phyloP scores from a whole-genome alignment of 1,284 basidiomycete genomes.

The Grifola frondosa region DNA sequence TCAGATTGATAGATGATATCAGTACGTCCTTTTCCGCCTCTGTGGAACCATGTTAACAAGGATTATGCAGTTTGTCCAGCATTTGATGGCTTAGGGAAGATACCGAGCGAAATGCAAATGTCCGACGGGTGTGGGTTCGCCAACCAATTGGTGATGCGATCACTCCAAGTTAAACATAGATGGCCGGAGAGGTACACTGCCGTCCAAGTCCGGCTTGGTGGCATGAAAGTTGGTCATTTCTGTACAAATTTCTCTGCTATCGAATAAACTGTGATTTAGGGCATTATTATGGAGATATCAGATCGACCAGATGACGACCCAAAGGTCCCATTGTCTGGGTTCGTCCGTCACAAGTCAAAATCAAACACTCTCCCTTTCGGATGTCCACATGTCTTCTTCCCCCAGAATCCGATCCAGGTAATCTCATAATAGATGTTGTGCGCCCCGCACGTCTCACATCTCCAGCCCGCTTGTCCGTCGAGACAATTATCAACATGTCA shows the following conservation, averaged over 20 bases:
- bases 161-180: conserved; percentile 24
- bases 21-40: conserved; percentile 19
- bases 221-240: conserved; percentile 29
- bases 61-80: conserved; percentile 24
- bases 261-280: conserved; percentile 11
- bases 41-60: background rate
- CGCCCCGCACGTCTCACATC: conserved; percentile 32
- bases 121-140: conserved; percentile 43
- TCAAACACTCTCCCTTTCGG: conserved; percentile 23
- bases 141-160: conserved; percentile 27
- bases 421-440: conserved; percentile 37
- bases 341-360: conserved; percentile 41
- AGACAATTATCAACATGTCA: conserved; percentile 42
- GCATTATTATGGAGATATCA: conserved; percentile 10
- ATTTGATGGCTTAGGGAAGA: conserved; percentile 20
- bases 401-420: conserved; percentile 25
- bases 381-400: background rate
- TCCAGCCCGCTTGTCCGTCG: conserved; percentile 36
- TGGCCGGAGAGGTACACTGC: conserved; percentile 35
- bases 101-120: conserved; percentile 34
- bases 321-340: conserved; percentile 30
- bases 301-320: conserved; percentile 1
- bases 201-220: conserved; percentile 38
- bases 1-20: conserved; percentile 28
- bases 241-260: background rate